A percentile compares a stretch with the other conserved stretches of the same genome.
Conservation (phyloP, 805 yeast species). For the Metschnikowia lunata region DNA sequence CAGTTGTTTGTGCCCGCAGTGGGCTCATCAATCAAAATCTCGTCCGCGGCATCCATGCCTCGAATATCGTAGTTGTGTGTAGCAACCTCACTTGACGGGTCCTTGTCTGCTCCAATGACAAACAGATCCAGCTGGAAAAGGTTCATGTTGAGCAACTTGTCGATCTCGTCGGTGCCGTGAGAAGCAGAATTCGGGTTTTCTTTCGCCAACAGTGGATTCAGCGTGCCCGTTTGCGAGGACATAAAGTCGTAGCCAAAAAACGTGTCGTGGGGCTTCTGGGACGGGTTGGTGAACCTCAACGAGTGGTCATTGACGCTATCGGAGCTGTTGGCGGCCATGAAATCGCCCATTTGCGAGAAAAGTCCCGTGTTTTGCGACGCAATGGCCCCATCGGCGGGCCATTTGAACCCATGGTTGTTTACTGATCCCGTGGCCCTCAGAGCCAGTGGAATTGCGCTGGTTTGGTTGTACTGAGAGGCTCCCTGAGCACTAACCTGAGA, state of each 20-base stretch:
- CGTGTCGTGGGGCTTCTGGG: slow-evolving; percentile 4
- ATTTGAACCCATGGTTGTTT: slow-evolving; percentile 1
- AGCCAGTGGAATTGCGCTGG: background rate
- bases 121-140: slow-evolving; percentile 34
- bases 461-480: background rate
- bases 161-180: slow-evolving; percentile 34
- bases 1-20: slow-evolving; percentile 21
- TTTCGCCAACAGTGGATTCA: background rate
- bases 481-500: background rate
- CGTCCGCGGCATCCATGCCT: slow-evolving; percentile 31
- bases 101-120: slow-evolving; percentile 20
- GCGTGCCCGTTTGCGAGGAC: slow-evolving; percentile 1
- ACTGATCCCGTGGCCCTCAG: background rate
- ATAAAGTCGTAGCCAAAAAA: slow-evolving; percentile 6
- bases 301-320: background rate
- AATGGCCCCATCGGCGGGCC: slow-evolving; percentile 10
- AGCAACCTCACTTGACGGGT: slow-evolving; percentile 2
- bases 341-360: slow-evolving; percentile 6
- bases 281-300: slow-evolving; percentile 1
- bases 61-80: slow-evolving; percentile 10
- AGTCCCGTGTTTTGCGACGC: slow-evolving; percentile 11
- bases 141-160: slow-evolving; percentile 36
- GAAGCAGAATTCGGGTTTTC: slow-evolving; percentile 6
- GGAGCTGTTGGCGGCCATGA: background rate
- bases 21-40: slow-evolving; percentile 26